These are phyloP conservation scores for Sideroxylon spinosum DNA, from an alignment of 179 eudicot genomes.

Conservation along the genomic window DNA sequence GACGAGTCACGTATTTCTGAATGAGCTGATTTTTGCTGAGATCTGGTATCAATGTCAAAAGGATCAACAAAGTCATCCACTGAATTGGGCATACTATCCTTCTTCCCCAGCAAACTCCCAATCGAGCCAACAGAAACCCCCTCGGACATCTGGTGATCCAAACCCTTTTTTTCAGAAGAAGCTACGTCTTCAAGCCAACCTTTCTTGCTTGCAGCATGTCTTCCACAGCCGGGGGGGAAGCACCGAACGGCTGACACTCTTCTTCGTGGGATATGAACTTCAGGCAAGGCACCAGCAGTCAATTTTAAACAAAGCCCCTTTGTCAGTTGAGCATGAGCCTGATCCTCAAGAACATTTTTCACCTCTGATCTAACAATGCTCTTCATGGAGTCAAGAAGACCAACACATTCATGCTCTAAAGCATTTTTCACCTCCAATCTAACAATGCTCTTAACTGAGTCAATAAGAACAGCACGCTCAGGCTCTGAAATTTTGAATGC, in stretches of 20 bases:
- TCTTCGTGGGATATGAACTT: neutral
- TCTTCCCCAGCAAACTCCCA: neutral
- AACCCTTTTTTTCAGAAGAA: neutral
- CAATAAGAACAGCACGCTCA: no score
- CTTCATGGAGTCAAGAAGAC: no score
- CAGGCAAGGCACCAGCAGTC: neutral
- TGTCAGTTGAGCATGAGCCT: neutral
- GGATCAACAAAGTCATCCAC: neutral
- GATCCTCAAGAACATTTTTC: no score
- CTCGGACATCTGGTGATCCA: neutral
- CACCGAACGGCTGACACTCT: slow-evolving; percentile 9
- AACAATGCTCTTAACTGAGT: no score
- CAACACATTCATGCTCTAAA: no score
- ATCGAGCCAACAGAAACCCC: no score
- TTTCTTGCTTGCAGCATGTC: neutral
- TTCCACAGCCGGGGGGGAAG: slow-evolving; percentile 17
- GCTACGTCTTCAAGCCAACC: neutral
- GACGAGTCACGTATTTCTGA: neutral
- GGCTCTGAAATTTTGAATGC: no score
- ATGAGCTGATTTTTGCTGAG: neutral
- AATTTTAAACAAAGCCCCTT: neutral
- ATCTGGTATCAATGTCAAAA: neutral
- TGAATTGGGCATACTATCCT: neutral
- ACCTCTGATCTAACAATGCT: no score
- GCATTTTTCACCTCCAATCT: no score